Percentiles rank a stretch among this genome's conserved stretches.
phyloP scores from a whole-genome alignment of 2,329 filamentous ascomycete genomes.

The Lecanicillium sp. region DNA sequence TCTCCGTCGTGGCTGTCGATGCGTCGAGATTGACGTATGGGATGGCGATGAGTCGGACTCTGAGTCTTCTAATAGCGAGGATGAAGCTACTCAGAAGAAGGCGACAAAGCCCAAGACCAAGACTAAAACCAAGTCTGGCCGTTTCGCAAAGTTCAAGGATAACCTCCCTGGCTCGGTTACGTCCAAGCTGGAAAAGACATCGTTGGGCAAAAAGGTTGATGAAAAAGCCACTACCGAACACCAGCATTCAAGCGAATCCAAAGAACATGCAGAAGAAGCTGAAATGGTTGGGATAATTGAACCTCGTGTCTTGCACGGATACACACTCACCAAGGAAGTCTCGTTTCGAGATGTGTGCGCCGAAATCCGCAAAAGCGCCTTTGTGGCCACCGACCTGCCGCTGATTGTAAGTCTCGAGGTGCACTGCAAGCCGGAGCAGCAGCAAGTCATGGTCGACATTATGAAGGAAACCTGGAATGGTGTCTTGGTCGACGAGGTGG shows the following conservation, averaged over 20 bases:
- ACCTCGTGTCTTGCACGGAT: constrained; percentile 75
- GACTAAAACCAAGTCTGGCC: constrained; percentile 55
- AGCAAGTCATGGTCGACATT: constrained; percentile 84
- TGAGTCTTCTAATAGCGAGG: constrained; percentile 45
- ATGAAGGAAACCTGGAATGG: constrained; percentile 80
- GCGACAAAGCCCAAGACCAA: constrained; percentile 46
- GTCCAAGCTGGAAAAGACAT: constrained; percentile 39
- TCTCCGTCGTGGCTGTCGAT: constrained; percentile 75
- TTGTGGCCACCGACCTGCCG: constrained; percentile 65
- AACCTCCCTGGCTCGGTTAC: constrained; percentile 36
- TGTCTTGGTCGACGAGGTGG: constrained; percentile 34
- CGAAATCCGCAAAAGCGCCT: constrained; percentile 72
- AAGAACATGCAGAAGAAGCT: constrained; percentile 10
- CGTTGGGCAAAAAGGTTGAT: constrained; percentile 33
- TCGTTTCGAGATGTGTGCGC: constrained; percentile 79
- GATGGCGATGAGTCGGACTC: constrained; percentile 71
- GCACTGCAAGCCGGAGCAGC: constrained; percentile 72
- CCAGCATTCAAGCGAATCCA: constrained; percentile 5
- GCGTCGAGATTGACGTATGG: constrained; percentile 94
- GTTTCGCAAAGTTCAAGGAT: constrained; percentile 56
- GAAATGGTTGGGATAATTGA: constrained; percentile 39
- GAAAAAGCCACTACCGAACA: constrained; percentile 23
- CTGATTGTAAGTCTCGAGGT: constrained; percentile 94
- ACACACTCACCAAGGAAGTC: constrained; percentile 84
- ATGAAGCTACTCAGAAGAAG: constrained; percentile 41